Percentiles rank a stretch among this genome's conserved stretches.
These are phyloP conservation scores for Juncus effusus DNA, from an alignment of 176 grass and related monocot species.

Conservation along the genomic window DNA sequence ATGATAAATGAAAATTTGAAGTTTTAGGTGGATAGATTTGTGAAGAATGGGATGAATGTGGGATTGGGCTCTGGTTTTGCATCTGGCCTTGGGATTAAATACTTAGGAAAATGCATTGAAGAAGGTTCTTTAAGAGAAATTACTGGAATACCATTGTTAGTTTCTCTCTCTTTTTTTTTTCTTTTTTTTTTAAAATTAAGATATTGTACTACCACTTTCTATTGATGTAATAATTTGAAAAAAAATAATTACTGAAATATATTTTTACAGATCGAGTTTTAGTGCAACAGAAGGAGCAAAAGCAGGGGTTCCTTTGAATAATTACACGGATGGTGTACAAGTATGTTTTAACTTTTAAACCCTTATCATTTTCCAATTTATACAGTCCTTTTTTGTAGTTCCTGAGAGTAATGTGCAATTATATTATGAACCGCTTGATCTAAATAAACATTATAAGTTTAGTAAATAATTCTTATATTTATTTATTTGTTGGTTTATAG, in stretches of 20 bases:
- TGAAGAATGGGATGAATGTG: slow-evolving; percentile 77
- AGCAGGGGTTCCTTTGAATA: slow-evolving; percentile 48
- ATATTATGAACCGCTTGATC: no score
- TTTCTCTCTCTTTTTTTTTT: slow-evolving; percentile 5
- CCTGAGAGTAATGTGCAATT: no score
- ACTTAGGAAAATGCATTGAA: slow-evolving; percentile 55
- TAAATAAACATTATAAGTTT: background rate
- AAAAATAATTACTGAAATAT: slow-evolving; percentile 19
- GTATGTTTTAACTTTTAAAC: slow-evolving; percentile 16
- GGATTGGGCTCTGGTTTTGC: slow-evolving; percentile 69
- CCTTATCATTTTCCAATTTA: no score
- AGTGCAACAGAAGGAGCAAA: slow-evolving; percentile 74
- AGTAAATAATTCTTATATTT: slow-evolving; percentile 25
- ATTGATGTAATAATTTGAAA: background rate
- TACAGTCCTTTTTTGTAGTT: no score
- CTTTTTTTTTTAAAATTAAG: background rate
- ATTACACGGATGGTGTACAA: slow-evolving; percentile 47
- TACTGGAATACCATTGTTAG: slow-evolving; percentile 70
- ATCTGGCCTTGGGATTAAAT: slow-evolving; percentile 62
- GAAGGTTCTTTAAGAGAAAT: slow-evolving; percentile 50
- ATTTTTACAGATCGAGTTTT: slow-evolving; percentile 58
- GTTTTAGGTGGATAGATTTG: slow-evolving; percentile 70
- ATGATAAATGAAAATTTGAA: background rate
- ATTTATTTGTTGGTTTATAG: slow-evolving; percentile 38
- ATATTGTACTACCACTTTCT: background rate